Evolutionary conservation across 1,284 basidiomycete species (phyloP).

Genomic region (Cystobasidium pallidum): DNA sequence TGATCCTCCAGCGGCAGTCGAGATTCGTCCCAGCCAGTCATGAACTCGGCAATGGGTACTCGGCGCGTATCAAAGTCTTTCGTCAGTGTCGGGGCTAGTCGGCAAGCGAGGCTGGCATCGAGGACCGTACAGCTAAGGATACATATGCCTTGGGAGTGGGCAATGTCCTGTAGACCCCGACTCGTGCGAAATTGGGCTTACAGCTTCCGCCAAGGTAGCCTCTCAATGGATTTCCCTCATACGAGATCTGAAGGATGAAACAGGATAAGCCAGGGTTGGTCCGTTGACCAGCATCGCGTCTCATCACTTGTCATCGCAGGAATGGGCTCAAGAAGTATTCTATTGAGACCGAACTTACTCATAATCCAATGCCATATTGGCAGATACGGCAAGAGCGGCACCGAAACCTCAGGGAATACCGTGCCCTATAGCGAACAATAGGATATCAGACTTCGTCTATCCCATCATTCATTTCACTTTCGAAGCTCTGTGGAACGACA

Average conservation of each 20-base stretch:
- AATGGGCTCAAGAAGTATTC: too few relatives aligned
- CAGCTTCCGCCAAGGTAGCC: constrained; percentile 24
- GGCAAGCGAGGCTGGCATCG: constrained; percentile 13
- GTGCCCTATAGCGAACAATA: not conserved
- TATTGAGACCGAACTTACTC: too few relatives aligned
- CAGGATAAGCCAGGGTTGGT: too few relatives aligned
- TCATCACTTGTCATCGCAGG: too few relatives aligned
- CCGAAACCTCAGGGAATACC: constrained; percentile 20
- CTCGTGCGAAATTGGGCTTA: too few relatives aligned
- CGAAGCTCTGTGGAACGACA: constrained; percentile 17
- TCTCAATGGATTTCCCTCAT: not conserved
- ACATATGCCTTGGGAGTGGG: too few relatives aligned
- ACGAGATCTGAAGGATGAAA: not conserved
- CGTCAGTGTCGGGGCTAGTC: constrained; percentile 5
- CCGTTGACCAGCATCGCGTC: too few relatives aligned
- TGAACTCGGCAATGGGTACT: not conserved
- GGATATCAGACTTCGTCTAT: constrained; percentile 7
- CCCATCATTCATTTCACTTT: constrained; percentile 10
- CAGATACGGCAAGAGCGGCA: constrained; percentile 5
- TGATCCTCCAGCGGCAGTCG: not conserved
- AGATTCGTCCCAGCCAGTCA: not conserved
- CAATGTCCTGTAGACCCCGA: too few relatives aligned
- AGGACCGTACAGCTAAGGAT: constrained; percentile 13
- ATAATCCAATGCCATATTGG: constrained; percentile 25
- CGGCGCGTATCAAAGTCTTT: not conserved